Percentiles rank a stretch among this genome's conserved stretches.
These are phyloP conservation scores for Pyrenopolyporus hunteri DNA, from an alignment of 495 filamentous ascomycete genomes.

Conservation along the genomic window DNA sequence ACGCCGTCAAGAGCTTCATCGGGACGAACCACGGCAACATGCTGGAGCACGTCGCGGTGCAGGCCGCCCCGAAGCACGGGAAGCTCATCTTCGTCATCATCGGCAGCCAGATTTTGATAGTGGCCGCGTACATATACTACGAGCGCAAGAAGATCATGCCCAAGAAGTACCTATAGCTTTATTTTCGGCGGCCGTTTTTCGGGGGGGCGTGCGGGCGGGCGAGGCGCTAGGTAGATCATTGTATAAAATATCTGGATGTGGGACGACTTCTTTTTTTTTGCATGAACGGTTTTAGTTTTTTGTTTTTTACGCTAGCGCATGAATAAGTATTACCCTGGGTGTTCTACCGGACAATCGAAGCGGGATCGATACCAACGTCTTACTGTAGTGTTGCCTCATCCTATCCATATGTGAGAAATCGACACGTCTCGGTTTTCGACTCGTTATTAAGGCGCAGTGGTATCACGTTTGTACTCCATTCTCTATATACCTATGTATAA, in stretches of 20 bases:
- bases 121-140: constrained; percentile 75
- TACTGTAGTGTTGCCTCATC: no score
- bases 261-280: constrained; percentile 28
- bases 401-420: no score
- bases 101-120: constrained; percentile 73
- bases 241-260: constrained; percentile 39
- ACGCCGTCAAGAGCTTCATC: constrained; percentile 73
- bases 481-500: no score
- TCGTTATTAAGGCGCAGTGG: no score
- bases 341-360: constrained; percentile 1
- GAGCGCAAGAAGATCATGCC: constrained; percentile 79
- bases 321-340: constrained; percentile 11
- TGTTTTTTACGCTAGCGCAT: constrained; percentile 13
- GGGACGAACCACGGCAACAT: constrained; percentile 73
- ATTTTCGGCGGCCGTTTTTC: background rate
- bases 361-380: background rate
- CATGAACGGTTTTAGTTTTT: constrained; percentile 8
- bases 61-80: constrained; percentile 69
- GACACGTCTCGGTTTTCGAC: no score
- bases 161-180: constrained; percentile 79
- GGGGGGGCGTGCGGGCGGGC: background rate
- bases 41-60: constrained; percentile 60
- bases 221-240: constrained; percentile 18
- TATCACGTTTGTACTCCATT: no score
- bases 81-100: constrained; percentile 77